These are phyloP conservation scores for Arthrobotrys musiformis DNA, from an alignment of 2,329 filamentous ascomycete genomes.

Conservation along the genomic window DNA sequence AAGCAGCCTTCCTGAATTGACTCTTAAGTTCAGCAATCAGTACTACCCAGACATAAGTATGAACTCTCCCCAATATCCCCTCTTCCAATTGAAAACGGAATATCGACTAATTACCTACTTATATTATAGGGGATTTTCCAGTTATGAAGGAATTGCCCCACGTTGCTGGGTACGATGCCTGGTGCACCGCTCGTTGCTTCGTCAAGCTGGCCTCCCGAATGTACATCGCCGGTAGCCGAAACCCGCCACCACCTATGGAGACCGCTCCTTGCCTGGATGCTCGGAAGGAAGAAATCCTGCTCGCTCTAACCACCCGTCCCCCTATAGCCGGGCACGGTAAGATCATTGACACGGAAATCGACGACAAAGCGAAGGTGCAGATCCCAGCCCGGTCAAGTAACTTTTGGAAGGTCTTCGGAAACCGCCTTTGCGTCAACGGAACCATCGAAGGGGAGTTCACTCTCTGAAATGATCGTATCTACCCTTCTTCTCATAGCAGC, in stretches of 20 bases:
- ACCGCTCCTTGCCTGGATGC: slow-evolving; percentile 7
- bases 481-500: not conserved
- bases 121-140: not conserved
- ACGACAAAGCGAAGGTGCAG: slow-evolving; percentile 3
- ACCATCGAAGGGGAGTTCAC: slow-evolving; percentile 50
- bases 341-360: slow-evolving; percentile 26
- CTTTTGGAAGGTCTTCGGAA: slow-evolving; percentile 48
- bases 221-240: slow-evolving; percentile 29
- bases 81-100: too few relatives aligned
- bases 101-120: not conserved
- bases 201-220: slow-evolving; percentile 25
- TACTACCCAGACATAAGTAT: slow-evolving; percentile 34
- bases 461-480: not conserved
- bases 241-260: slow-evolving; percentile 24
- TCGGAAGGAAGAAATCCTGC: slow-evolving; percentile 25
- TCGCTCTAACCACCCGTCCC: slow-evolving; percentile 19
- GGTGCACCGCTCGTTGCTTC: slow-evolving; percentile 36
- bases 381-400: slow-evolving; percentile 34
- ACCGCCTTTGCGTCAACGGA: slow-evolving; percentile 42
- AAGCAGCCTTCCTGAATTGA: slow-evolving; percentile 37
- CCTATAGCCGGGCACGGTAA: not conserved
- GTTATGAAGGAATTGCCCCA: slow-evolving; percentile 17
- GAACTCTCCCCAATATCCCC: not conserved
- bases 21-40: slow-evolving; percentile 11
- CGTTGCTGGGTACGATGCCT: slow-evolving; percentile 46